A percentile compares a stretch with the other conserved stretches of the same genome.
Conservation (phyloP, 208 protist species). For the Wallacemonas rigidus region DNA sequence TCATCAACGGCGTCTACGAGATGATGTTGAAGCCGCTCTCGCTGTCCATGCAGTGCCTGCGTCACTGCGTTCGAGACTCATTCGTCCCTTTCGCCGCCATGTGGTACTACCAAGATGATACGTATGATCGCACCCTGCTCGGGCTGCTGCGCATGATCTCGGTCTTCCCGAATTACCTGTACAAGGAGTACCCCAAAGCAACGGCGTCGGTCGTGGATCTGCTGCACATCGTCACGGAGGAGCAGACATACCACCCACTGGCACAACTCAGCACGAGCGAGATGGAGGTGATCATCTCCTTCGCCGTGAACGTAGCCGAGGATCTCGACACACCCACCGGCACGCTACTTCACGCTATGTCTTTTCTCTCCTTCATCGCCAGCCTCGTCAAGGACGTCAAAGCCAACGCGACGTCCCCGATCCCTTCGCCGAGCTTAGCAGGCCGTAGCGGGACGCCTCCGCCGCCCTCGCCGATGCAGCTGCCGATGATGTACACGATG, state of each 20-base stretch:
- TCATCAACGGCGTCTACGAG: conserved; percentile 46
- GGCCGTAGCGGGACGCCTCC: conserved; percentile 22
- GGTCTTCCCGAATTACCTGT: conserved; percentile 56
- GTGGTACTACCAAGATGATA: conserved; percentile 83
- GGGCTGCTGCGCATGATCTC: conserved; percentile 67
- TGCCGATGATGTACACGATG: conserved; percentile 47
- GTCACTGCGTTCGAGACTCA: conserved; percentile 56
- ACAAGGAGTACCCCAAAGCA: conserved; percentile 73
- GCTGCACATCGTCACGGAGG: conserved; percentile 67
- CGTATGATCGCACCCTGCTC: conserved; percentile 74
- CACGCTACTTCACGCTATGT: conserved; percentile 59
- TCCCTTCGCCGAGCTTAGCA: neutral
- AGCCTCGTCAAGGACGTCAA: conserved; percentile 74
- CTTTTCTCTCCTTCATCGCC: conserved; percentile 80
- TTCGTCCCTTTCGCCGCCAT: conserved; percentile 86
- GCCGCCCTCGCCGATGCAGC: conserved; percentile 52
- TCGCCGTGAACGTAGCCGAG: conserved; percentile 64
- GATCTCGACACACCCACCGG: conserved; percentile 61
- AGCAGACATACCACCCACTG: conserved; percentile 69
- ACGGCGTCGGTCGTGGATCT: conserved; percentile 55
- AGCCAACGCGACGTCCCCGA: conserved; percentile 22
- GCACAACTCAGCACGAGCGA: conserved; percentile 55
- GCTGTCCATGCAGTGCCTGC: conserved; percentile 63
- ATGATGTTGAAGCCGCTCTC: conserved; percentile 82
- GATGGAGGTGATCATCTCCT: conserved; percentile 58